These are phyloP conservation scores for Blastocystis sp. DNA, from an alignment of 352 stramenopile species.

Conservation along the genomic window DNA sequence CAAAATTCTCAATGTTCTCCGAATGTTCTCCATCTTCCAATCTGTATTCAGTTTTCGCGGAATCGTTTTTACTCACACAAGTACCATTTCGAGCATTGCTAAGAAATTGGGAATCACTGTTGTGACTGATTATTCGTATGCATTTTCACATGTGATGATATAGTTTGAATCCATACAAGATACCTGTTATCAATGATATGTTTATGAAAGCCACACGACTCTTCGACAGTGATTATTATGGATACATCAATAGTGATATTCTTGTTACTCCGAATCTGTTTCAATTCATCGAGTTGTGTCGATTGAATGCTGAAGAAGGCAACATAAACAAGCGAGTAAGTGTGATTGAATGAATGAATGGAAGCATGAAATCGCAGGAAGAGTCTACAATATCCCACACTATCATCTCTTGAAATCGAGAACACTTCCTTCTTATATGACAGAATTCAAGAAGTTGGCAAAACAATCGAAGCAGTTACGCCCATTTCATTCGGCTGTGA, in stretches of 20 bases:
- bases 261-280: not conserved
- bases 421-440: not conserved
- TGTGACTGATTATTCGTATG: not conserved
- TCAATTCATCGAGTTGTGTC: not conserved
- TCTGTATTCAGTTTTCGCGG: not conserved
- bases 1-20: not conserved
- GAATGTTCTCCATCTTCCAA: conserved; percentile 1
- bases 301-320: not conserved
- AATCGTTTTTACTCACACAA: not conserved
- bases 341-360: not conserved
- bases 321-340: not conserved
- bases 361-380: not conserved
- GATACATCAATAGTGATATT: not conserved
- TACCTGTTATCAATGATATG: not conserved
- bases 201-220: not conserved
- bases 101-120: not conserved
- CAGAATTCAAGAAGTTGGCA: not conserved
- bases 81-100: not conserved
- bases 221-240: not conserved
- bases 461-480: not conserved
- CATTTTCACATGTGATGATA: no score
- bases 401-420: not conserved
- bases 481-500: not conserved
- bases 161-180: not conserved
- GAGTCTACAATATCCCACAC: not conserved